phyloP scores from a whole-genome alignment of 2,329 filamentous ascomycete genomes.

The Periconia sp. region DNA sequence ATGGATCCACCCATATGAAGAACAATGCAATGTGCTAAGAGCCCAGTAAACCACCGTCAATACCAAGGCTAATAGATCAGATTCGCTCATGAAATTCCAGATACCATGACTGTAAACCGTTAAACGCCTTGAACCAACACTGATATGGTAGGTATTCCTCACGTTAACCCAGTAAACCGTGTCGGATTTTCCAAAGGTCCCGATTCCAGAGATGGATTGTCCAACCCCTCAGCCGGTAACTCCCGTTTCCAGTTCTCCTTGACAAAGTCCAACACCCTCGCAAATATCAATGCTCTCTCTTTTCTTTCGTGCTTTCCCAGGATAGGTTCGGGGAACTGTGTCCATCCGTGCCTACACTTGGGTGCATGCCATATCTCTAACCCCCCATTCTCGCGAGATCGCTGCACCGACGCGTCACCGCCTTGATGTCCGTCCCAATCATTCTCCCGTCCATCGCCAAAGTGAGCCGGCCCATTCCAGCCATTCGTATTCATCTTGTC shows the following conservation, averaged over 20 bases:
- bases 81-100: neutral
- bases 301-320: slow-evolving; percentile 42
- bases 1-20: neutral
- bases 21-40: neutral
- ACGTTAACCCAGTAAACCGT: neutral
- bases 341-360: slow-evolving; percentile 45
- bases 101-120: neutral
- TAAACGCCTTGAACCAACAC: neutral
- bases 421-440: slow-evolving; percentile 33
- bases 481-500: slow-evolving; percentile 39
- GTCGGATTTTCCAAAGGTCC: slow-evolving; percentile 10
- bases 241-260: slow-evolving; percentile 38
- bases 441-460: slow-evolving; percentile 34
- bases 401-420: slow-evolving; percentile 7
- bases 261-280: slow-evolving; percentile 39
- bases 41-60: neutral
- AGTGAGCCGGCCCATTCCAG: slow-evolving; percentile 37
- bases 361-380: slow-evolving; percentile 44
- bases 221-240: slow-evolving; percentile 15
- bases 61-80: neutral
- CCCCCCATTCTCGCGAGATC: slow-evolving; percentile 30
- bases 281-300: slow-evolving; percentile 41
- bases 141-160: neutral
- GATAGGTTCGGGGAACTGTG: slow-evolving; percentile 45
- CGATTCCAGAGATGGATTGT: slow-evolving; percentile 18